Evolutionary conservation across 306 rosid species (phyloP).

Genomic region (Vigna unguiculata): DNA sequence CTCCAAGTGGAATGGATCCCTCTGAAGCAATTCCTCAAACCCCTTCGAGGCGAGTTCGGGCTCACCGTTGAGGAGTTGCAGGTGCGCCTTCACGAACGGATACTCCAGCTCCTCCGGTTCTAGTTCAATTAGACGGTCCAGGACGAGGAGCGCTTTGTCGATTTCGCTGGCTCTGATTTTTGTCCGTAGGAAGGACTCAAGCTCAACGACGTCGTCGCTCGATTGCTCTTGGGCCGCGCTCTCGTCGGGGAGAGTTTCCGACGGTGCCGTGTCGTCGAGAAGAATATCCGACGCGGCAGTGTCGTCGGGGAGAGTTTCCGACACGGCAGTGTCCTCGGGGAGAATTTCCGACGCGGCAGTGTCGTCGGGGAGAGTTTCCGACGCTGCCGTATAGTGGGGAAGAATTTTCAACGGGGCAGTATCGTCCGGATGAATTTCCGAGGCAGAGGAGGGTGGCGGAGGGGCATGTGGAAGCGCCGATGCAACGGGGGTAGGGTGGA

Average conservation of each 20-base stretch:
- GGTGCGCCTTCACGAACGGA: constrained; percentile 72
- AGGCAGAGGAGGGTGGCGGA: neutral
- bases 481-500: constrained; percentile 43
- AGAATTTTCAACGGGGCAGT: neutral
- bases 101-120: constrained; percentile 79
- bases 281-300: neutral
- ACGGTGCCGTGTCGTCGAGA: neutral
- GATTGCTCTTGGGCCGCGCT: neutral
- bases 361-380: neutral
- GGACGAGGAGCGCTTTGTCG: constrained; percentile 58
- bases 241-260: neutral
- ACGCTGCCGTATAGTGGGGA: constrained; percentile 28
- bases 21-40: constrained; percentile 64
- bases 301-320: neutral
- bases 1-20: constrained; percentile 66
- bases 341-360: neutral
- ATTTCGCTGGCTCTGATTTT: constrained; percentile 59
- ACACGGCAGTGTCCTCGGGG: constrained; percentile 32
- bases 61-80: constrained; percentile 57
- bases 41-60: constrained; percentile 52
- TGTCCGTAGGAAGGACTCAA: constrained; percentile 61
- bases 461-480: constrained; percentile 36
- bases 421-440: neutral
- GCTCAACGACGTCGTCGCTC: constrained; percentile 54
- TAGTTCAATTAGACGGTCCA: constrained; percentile 65